Conservation (phyloP, 306 rosid species). For the Pyrus bretschneideri region DNA sequence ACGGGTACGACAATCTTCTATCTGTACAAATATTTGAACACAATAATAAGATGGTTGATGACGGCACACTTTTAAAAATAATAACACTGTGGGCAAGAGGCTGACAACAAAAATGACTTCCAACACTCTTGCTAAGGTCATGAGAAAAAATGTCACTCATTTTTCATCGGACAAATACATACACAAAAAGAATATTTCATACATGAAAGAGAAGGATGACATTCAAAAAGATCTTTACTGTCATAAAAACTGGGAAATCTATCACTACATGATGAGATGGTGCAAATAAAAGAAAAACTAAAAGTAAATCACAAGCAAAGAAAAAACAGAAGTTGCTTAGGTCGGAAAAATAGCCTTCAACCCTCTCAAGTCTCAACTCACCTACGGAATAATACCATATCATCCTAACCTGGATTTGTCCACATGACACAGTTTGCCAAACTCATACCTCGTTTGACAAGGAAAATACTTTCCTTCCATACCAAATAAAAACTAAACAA, state of each 20-base stretch:
- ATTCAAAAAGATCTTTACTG: neutral
- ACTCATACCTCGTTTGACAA: neutral
- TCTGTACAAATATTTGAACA: constrained; percentile 41
- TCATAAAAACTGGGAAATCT: neutral
- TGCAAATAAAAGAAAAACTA: neutral
- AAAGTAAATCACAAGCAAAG: neutral
- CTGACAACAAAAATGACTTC: neutral
- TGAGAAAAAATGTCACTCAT: neutral
- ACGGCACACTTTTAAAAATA: constrained; percentile 1
- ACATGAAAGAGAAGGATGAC: neutral
- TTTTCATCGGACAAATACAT: neutral
- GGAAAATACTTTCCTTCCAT: neutral
- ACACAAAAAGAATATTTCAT: neutral
- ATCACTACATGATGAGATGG: neutral
- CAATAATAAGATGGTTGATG: constrained; percentile 16
- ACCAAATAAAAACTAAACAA: neutral
- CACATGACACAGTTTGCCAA: neutral
- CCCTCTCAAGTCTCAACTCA: neutral
- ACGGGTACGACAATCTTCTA: constrained; percentile 94
- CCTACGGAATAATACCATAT: neutral
- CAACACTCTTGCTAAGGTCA: neutral
- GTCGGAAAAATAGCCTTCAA: neutral
- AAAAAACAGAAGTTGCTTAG: neutral
- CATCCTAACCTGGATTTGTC: neutral
- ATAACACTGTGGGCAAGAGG: neutral